Percentiles rank a stretch among this genome's conserved stretches.
Conservation (phyloP, 805 yeast genomes). For the Kuraishia borneana region DNA sequence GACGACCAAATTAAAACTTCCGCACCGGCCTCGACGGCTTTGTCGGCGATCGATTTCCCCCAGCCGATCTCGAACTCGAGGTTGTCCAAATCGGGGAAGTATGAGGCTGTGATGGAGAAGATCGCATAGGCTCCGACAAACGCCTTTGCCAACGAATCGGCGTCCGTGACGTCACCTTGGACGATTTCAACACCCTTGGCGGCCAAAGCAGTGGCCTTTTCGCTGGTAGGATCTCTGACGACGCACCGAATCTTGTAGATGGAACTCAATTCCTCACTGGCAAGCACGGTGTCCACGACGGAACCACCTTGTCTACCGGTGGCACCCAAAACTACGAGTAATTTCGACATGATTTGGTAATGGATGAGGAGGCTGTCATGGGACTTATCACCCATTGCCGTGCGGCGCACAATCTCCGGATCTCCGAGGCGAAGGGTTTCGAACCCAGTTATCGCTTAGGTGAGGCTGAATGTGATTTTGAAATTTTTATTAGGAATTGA, state of each 20-base stretch:
- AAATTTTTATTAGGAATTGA: too few species aligned
- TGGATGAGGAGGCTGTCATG: too few species aligned
- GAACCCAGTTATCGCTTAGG: too few species aligned
- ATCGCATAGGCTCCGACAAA: neutral
- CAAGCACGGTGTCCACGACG: conserved; percentile 4
- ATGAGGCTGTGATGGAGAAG: neutral
- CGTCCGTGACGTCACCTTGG: conserved; percentile 3
- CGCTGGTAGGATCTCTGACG: conserved; percentile 7
- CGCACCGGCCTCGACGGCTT: neutral
- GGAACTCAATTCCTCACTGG: conserved; percentile 1
- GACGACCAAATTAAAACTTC: neutral
- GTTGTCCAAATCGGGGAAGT: neutral
- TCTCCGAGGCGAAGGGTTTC: too few species aligned
- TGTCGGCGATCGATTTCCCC: neutral
- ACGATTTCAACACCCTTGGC: conserved; percentile 8
- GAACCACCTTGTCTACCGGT: conserved; percentile 10
- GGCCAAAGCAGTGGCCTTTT: conserved; percentile 2
- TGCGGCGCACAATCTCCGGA: too few species aligned
- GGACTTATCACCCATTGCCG: too few species aligned
- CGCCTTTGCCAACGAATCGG: neutral
- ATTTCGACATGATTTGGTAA: neutral
- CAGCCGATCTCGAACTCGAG: neutral
- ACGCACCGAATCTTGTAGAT: conserved; percentile 7
- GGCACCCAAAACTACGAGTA: conserved; percentile 5
- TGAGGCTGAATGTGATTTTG: too few species aligned